Evolutionary conservation across 768 basidiomycete species (phyloP), one percentile per base, ranked within the genome.

Genomic region (Coprinopsis strossmayeri): DNA sequence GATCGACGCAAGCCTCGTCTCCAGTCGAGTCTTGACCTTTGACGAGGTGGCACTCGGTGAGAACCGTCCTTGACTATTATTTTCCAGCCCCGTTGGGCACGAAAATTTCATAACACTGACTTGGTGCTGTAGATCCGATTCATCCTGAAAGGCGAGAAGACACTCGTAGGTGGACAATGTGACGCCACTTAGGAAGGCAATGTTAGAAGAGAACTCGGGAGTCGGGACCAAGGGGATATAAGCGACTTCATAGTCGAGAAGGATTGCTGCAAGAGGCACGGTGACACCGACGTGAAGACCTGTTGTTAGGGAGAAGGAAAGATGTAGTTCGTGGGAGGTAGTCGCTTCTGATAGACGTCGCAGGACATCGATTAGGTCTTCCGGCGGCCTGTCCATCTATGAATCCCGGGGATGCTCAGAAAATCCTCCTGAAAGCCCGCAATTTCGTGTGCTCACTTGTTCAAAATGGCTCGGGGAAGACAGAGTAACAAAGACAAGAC

Each of bases 81-180:
- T 35, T 26, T 47, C 46, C n/a, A 47, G 20, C 10, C 3, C 9
- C 17, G 3, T 37, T 5, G 46, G 46, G 25, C 46, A 47, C 5
- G 46, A 47, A 18, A 47, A 47, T 25, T 35, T 47, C 46, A 47
- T 39, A 13, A 47, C 46, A 15, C 34, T 37, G 17, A 37, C 13
- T 42, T 9, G 20, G 13, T 4, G 23, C 12, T 9, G n/a, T 23
- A 17, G n/a, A 13, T 15, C 5, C 27, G 23, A 5, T 5, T 27
- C n/a, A 5, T 21, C 13, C n/a, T 47, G 18, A 2, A 15, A 17
- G 34, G 34, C 13, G 34, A 47, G 35, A 7, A 27, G 17, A 35
- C 21, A 35, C 25, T 47, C 46, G 28, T 47, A 47, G 15, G 46
- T 47, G 23, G 23, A n/a, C 15, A 47, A 34, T 12, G 46, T 5